Percentiles rank a stretch among this genome's conserved stretches.
phyloP scores from a whole-genome alignment of 176 grass and related monocot species.

The Eleusine coracana region DNA sequence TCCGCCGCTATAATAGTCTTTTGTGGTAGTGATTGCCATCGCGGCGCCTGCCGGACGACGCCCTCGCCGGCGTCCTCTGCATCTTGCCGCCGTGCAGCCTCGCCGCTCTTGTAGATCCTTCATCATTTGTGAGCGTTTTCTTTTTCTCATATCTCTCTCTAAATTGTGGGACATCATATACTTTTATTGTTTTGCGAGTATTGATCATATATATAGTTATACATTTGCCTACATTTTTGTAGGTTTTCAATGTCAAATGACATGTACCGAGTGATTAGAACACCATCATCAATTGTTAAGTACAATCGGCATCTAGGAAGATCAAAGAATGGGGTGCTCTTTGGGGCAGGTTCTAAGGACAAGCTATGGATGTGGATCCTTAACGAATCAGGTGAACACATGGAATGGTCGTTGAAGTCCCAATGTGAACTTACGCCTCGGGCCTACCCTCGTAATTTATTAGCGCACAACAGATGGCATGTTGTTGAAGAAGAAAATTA shows the following conservation, averaged over 20 bases:
- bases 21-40: no score
- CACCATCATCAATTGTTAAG: background rate
- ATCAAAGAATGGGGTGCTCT: background rate
- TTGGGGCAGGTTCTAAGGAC: background rate
- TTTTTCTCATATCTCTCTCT: no score
- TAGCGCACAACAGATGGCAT: background rate
- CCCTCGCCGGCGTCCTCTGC: no score
- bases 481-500: background rate
- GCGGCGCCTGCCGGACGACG: no score
- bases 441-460: no score
- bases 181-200: no score
- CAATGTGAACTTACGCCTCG: background rate
- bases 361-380: slow-evolving; percentile 9
- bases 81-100: no score
- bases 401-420: slow-evolving; percentile 1
- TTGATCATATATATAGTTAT: no score
- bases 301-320: background rate
- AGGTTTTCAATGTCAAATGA: background rate
- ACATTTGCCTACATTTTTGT: background rate
- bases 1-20: no score
- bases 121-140: no score
- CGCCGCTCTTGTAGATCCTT: no score
- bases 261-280: background rate
- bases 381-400: background rate
- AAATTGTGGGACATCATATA: no score